These are phyloP conservation scores for Trichoderma afroharzianum DNA, from an alignment of 2,329 filamentous ascomycete species.

Conservation along the genomic window DNA sequence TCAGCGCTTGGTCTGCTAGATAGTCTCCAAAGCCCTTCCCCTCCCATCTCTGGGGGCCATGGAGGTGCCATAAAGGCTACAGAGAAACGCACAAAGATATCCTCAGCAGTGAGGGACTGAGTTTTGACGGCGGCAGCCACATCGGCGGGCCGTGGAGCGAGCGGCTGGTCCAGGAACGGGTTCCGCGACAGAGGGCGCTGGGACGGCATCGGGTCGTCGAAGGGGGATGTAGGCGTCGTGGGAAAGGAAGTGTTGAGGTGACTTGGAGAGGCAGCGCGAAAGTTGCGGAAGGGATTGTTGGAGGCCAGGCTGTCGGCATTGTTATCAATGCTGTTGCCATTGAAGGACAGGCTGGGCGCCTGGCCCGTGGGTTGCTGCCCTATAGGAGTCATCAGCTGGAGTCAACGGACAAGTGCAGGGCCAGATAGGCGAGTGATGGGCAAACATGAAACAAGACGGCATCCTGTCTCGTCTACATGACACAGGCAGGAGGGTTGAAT, in stretches of 20 bases:
- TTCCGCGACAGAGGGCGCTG: constrained; percentile 67
- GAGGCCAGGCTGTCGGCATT: constrained; percentile 54
- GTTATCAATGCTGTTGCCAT: constrained; percentile 26
- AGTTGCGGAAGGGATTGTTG: constrained; percentile 77
- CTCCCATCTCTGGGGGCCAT: neutral
- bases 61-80: constrained; percentile 8
- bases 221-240: constrained; percentile 51
- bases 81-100: constrained; percentile 69
- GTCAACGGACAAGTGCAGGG: constrained; percentile 2
- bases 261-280: constrained; percentile 58
- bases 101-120: constrained; percentile 56
- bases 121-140: constrained; percentile 49
- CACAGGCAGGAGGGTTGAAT: constrained; percentile 24
- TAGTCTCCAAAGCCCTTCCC: neutral
- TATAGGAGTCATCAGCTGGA: constrained; percentile 19
- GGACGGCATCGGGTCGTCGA: constrained; percentile 51
- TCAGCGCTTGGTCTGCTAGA: constrained; percentile 1
- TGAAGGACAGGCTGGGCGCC: constrained; percentile 52
- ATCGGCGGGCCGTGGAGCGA: constrained; percentile 40
- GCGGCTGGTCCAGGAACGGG: constrained; percentile 65
- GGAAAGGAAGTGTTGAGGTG: constrained; percentile 22
- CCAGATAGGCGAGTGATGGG: constrained; percentile 16
- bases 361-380: constrained; percentile 21
- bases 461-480: constrained; percentile 32
- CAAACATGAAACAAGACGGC: constrained; percentile 25